A percentile compares a stretch with the other conserved stretches of the same genome.
These are phyloP conservation scores for Ehretia macrophylla DNA, from an alignment of 257 asterid species.

Conservation along the genomic window DNA sequence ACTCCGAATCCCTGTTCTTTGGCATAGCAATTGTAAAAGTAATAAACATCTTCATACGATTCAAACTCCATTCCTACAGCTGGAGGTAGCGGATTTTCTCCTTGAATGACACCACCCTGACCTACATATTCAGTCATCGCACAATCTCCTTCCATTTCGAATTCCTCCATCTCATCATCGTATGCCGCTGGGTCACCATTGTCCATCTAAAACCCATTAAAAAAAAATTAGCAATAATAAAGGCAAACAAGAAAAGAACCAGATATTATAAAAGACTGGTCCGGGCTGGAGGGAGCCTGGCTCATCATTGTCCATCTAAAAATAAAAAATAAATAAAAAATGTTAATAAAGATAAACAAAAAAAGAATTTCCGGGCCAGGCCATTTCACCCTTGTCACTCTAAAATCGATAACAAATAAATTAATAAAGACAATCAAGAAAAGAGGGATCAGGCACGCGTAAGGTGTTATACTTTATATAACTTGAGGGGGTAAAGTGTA, in stretches of 20 bases:
- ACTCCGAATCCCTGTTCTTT: constrained; percentile 64
- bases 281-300: no score
- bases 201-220: constrained; percentile 21
- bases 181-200: constrained; percentile 31
- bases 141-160: constrained; percentile 45
- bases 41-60: constrained; percentile 57
- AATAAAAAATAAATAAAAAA: no score
- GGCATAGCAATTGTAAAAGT: constrained; percentile 59
- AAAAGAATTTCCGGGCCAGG: no score
- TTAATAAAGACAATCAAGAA: no score
- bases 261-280: no score
- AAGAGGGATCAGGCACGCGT: no score
- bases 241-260: background rate
- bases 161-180: constrained; percentile 46
- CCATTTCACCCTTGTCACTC: no score
- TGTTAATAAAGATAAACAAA: no score
- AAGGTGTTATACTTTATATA: no score
- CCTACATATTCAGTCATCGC: constrained; percentile 50
- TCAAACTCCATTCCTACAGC: constrained; percentile 63
- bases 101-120: constrained; percentile 38
- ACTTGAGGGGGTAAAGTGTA: no score
- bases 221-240: background rate
- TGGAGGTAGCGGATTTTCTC: constrained; percentile 56
- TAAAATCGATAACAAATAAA: no score
- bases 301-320: no score